Base-by-base conservation (phyloP, 2,329 filamentous ascomycete species). In the Annulohypoxylon truncatum region DNA sequence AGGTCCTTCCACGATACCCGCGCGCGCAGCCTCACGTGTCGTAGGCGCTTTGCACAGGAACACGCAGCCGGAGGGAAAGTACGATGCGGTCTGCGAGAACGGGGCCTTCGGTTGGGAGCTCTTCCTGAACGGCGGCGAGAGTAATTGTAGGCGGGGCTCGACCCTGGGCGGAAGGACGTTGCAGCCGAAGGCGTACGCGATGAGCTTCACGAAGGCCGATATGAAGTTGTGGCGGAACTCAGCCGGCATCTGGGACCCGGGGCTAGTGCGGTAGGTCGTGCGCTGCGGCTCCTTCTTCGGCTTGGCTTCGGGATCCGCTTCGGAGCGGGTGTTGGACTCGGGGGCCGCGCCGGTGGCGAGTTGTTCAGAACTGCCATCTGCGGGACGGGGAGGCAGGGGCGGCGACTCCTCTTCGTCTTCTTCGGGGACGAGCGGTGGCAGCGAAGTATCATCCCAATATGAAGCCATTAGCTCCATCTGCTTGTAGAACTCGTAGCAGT, bases 141-240 rank as follows among this genome's bases (percentile, higher is more conserved):
- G 60, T 74, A 90, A 76, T 47, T 89, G 83, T 18, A 90, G 79
- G 2, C 88, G 83, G 8, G 88, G 88, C 71, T 90, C 88, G 22
- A 82, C 79, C 40, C 87, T 83, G 13, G 88, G 80, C 24, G 84
- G 80, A 2, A 82, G 80, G 51, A 89, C 84, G 69, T 85, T 90
- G 76, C 88, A 90, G 53, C 87, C 86, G 75, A 90, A 90, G 67
- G 90, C 87, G 72, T 90, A 90, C 15, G 87, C 83, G 13, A 90
- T 83, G 3, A 90, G 82, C 75, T 90, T 90, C 60, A 90, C 76
- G 60, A 90, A 90, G 33, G 87, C 83, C 2, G 83, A 82, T 10
- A 88, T 70, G n/a, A 90, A 79, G 57, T 82, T 82, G 58, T 87
- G 83, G 28, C 88, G 85, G 71, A 82, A 84, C 52, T 89, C 86